Conservation (phyloP, 768 basidiomycete species). For the Termitomyces bulborhizus region DNA sequence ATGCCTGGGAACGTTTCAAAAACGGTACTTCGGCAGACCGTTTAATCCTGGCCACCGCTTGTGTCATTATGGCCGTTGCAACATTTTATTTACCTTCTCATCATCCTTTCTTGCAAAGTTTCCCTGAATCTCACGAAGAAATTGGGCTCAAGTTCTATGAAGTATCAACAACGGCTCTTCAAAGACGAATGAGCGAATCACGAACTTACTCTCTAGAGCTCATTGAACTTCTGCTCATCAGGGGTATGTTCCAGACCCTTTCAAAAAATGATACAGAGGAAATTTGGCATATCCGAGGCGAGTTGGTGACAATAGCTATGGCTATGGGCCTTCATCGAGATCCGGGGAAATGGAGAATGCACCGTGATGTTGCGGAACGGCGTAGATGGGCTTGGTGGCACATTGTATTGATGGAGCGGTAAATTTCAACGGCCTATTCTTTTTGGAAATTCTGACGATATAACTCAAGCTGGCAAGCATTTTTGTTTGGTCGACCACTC, state of each 20-base stretch:
- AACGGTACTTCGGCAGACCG: constrained; percentile 59
- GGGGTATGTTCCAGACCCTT: constrained; percentile 67
- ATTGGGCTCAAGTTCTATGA: constrained; percentile 63
- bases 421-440: constrained; percentile 14
- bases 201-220: constrained; percentile 64
- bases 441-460: constrained; percentile 2
- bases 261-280: constrained; percentile 75
- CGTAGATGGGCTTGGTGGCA: constrained; percentile 92
- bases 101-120: constrained; percentile 53
- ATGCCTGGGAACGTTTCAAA: constrained; percentile 73
- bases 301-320: constrained; percentile 66
- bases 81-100: constrained; percentile 64
- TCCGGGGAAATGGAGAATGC: constrained; percentile 74
- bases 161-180: constrained; percentile 58
- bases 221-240: constrained; percentile 66
- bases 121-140: constrained; percentile 50
- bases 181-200: constrained; percentile 54
- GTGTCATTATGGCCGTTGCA: constrained; percentile 69
- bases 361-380: constrained; percentile 63
- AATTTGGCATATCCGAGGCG: constrained; percentile 71
- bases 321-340: constrained; percentile 86
- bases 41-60: constrained; percentile 63
- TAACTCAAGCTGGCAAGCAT: constrained; percentile 70
- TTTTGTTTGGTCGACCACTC: constrained; percentile 78
- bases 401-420: constrained; percentile 76